Base-by-base conservation (phyloP, 805 yeast species). In the Ogataea pilisensis region DNA sequence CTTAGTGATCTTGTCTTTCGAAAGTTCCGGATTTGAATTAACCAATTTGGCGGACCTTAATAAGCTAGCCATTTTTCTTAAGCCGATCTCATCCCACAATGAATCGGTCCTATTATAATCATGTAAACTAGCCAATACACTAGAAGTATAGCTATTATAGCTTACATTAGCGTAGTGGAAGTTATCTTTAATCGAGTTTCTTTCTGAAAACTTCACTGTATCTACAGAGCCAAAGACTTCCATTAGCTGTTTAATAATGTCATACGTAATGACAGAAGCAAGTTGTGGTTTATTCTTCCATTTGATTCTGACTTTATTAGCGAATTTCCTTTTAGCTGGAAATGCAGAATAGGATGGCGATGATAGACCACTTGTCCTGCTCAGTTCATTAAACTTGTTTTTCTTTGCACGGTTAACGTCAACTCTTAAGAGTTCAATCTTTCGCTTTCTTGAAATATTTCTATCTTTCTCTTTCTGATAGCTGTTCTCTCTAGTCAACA, bases 251-350 rank as follows among this genome's bases (percentile, higher is more conserved):
- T 31, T 19, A 17, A 76, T 53, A 2, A 66, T 54, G 1, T 61
- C 69, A 1, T 44, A 48, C 18, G 58, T 60, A 17, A 73, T 54
- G 17, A 57, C 43, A 1, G 53, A 66, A 13, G 53, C 49, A 5
- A 70, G 34, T 33, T 65, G 68, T 5, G 61, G 62, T 42, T 64
- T 64, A 34, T 63, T 60, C 48, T 73, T 75, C 79, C 80, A 76
- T 46, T 61, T 66, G 20, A 75, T 60, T 20, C 55, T 43, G 19
- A 68, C 65, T 26, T 34, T 33, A 6, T 44, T 41, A 5, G 51
- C 42, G 18, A 45, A 49, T 13, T 27, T 17, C 9, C 32, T 5
- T 13, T 27, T 13, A 6, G 6, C 13, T 7, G 29, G n/a, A 27
- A 12, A 12, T 27, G 29, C 11, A 6, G 9, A 8, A 14, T 5